phyloP scores from a whole-genome alignment of 306 rosid species.

The Lagenaria siceraria region DNA sequence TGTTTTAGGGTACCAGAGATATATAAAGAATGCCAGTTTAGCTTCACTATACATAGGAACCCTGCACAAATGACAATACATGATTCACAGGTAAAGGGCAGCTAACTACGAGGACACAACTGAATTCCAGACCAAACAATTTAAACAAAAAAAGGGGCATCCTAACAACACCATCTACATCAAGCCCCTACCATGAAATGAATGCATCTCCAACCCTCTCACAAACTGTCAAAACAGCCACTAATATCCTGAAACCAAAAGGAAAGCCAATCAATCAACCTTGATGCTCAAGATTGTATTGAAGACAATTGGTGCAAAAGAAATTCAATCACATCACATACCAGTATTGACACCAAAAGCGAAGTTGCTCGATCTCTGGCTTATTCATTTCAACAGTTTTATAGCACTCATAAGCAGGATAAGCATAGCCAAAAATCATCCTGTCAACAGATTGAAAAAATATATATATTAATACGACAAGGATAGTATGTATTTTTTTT shows the following conservation, averaged over 20 bases:
- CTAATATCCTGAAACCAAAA: constrained; percentile 63
- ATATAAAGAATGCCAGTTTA: constrained; percentile 77
- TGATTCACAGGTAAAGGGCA: background rate
- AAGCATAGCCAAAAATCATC: constrained; percentile 82
- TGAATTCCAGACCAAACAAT: background rate
- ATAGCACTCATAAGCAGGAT: constrained; percentile 87
- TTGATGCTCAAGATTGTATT: background rate
- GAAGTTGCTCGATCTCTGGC: constrained; percentile 79
- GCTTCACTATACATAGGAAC: constrained; percentile 96
- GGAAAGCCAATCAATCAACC: background rate
- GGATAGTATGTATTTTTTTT: background rate
- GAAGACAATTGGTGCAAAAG: background rate
- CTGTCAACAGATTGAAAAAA: constrained; percentile 24
- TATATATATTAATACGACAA: background rate
- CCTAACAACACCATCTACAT: constrained; percentile 5
- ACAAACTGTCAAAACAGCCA: constrained; percentile 67
- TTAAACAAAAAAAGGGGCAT: background rate
- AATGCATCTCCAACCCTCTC: constrained; percentile 77
- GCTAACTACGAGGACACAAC: background rate
- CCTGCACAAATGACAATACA: constrained; percentile 28
- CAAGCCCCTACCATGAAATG: constrained; percentile 56
- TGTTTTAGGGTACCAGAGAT: constrained; percentile 85
- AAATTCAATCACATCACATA: constrained; percentile 15
- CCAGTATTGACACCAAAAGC: constrained; percentile 98
- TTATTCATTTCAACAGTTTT: constrained; percentile 72